Conservation (phyloP, 2,329 filamentous ascomycete genomes). For the Epichloe amarillans region DNA sequence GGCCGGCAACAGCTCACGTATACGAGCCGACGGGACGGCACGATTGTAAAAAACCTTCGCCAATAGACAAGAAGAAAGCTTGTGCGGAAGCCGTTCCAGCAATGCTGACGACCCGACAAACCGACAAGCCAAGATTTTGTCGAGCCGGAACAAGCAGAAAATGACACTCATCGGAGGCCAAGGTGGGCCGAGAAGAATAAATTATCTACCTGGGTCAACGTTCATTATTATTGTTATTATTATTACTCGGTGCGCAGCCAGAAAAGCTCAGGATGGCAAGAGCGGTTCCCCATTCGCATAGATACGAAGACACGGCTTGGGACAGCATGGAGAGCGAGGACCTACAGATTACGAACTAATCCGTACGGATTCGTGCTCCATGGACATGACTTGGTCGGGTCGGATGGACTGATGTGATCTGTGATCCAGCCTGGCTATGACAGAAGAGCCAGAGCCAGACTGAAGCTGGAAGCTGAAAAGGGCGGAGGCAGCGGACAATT, state of each 20-base stretch:
- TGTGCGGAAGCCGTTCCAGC: background rate
- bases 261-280: background rate
- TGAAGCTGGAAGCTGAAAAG: constrained; percentile 1
- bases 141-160: background rate
- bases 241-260: background rate
- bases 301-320: background rate
- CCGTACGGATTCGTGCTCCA: no score
- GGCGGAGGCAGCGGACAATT: constrained; percentile 3
- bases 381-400: background rate
- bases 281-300: background rate
- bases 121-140: background rate
- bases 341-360: background rate
- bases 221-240: background rate
- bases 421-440: background rate
- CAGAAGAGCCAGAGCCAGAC: background rate
- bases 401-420: background rate
- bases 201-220: background rate
- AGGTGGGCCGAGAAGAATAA: background rate
- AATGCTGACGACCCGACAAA: background rate
- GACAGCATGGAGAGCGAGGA: background rate
- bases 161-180: background rate
- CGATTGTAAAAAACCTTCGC: background rate
- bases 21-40: background rate
- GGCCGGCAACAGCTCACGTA: background rate
- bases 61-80: background rate